These are phyloP conservation scores for Saccharomyces paradoxus DNA, from an alignment of 805 yeast genomes.

Conservation along the genomic window DNA sequence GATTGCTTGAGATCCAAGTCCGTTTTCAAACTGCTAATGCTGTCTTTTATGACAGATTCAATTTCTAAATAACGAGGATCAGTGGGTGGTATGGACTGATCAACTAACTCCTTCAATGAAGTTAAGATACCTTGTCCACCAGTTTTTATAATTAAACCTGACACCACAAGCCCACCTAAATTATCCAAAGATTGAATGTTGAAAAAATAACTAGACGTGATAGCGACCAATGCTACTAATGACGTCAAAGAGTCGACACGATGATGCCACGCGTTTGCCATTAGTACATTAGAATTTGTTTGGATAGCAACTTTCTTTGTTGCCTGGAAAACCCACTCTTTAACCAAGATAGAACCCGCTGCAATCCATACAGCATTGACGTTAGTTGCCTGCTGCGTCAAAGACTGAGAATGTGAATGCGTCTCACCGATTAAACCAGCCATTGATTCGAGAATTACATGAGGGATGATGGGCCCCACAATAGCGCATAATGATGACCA, in stretches of 20 bases:
- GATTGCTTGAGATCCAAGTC: constrained; percentile 36
- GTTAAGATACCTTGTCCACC: constrained; percentile 67
- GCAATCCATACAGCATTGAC: constrained; percentile 97
- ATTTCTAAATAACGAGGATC: constrained; percentile 43
- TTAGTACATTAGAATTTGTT: constrained; percentile 77
- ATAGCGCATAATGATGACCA: constrained; percentile 70
- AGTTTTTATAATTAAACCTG: constrained; percentile 72
- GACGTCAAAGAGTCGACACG: constrained; percentile 91
- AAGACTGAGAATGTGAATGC: constrained; percentile 34
- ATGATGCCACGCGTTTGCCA: constrained; percentile 99
- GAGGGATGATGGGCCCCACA: constrained; percentile 60
- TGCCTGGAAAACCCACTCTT: constrained; percentile 80
- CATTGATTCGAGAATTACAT: constrained; percentile 46
- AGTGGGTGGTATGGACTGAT: constrained; percentile 49
- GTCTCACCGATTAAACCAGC: constrained; percentile 28
- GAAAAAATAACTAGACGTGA: constrained; percentile 73
- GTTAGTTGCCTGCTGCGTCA: constrained; percentile 41
- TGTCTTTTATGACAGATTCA: constrained; percentile 33
- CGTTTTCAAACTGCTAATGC: constrained; percentile 30
- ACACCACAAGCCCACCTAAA: constrained; percentile 83
- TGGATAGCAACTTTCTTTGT: constrained; percentile 73
- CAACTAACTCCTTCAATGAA: constrained; percentile 71
- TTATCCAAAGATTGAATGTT: constrained; percentile 82
- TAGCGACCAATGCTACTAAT: constrained; percentile 79
- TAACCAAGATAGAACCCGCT: constrained; percentile 73